These are phyloP conservation scores for Adansonia gregorii DNA, from an alignment of 441 rosid species.

Conservation along the genomic window DNA sequence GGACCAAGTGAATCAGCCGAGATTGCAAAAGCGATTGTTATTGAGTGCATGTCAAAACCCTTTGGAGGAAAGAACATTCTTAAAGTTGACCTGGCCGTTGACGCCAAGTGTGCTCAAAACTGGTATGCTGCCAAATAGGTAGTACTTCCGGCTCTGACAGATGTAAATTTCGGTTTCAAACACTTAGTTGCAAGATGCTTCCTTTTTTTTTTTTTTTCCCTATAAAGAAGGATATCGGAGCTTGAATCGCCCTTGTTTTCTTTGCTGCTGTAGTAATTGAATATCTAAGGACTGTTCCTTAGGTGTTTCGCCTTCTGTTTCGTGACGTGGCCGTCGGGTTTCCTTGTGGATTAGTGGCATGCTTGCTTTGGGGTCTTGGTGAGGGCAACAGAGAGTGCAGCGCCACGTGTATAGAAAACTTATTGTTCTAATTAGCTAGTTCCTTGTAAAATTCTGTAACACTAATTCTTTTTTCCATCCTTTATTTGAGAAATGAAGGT, in stretches of 20 bases:
- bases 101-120: slow-evolving; percentile 90
- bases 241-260: neutral
- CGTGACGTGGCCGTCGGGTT: slow-evolving; percentile 12
- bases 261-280: neutral
- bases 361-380: neutral
- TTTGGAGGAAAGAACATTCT: slow-evolving; percentile 75
- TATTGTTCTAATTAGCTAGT: slow-evolving; percentile 10
- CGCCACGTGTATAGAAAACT: slow-evolving; percentile 13
- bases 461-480: neutral
- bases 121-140: slow-evolving; percentile 88
- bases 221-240: slow-evolving; percentile 10
- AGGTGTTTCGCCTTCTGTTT: neutral
- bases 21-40: slow-evolving; percentile 77
- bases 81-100: slow-evolving; percentile 78
- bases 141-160: neutral
- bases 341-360: neutral
- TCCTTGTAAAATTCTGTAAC: slow-evolving; percentile 14
- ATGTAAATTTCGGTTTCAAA: neutral
- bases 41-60: slow-evolving; percentile 89
- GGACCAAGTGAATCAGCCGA: slow-evolving; percentile 94
- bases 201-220: neutral
- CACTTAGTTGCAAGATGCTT: slow-evolving; percentile 1
- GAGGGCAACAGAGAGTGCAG: neutral
- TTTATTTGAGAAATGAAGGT: slow-evolving; percentile 13
- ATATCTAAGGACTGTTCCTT: neutral